Conservation (phyloP, 1,284 basidiomycete genomes). For the Rhodotorula sp. region DNA sequence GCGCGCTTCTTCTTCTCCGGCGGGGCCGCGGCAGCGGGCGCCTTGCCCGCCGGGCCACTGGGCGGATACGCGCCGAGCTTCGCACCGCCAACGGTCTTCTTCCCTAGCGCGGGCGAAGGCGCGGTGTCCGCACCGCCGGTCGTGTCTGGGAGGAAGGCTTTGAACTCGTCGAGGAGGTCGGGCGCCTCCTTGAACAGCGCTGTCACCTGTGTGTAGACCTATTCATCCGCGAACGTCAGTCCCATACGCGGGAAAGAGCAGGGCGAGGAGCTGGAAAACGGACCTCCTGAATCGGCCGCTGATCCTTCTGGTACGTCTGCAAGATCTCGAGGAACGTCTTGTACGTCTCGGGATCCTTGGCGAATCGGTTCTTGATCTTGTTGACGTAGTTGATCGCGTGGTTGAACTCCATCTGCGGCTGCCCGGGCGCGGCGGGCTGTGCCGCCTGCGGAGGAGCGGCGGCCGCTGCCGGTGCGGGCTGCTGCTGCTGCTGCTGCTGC, state of each 20-base stretch:
- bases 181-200: slow-evolving; percentile 88
- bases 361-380: slow-evolving; percentile 94
- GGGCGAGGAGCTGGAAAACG: slow-evolving; percentile 48
- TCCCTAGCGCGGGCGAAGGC: background rate
- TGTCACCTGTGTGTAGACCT: slow-evolving; percentile 92
- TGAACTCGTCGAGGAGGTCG: slow-evolving; percentile 93
- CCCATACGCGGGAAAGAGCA: background rate
- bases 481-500: slow-evolving; percentile 14
- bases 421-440: background rate
- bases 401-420: slow-evolving; percentile 73
- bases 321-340: slow-evolving; percentile 97
- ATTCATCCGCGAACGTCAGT: slow-evolving; percentile 51
- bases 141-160: slow-evolving; percentile 85
- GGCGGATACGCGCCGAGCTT: background rate
- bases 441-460: slow-evolving; percentile 3
- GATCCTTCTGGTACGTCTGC: slow-evolving; percentile 96
- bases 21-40: background rate
- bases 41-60: background rate
- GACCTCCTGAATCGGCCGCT: slow-evolving; percentile 82
- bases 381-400: slow-evolving; percentile 97
- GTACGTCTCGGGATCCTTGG: slow-evolving; percentile 89
- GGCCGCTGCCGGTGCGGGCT: slow-evolving; percentile 17
- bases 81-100: background rate
- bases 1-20: slow-evolving; percentile 44
- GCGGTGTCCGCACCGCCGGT: slow-evolving; percentile 13